Conservation (phyloP, 345 rosid species). For the Rhizophora mangle region DNA sequence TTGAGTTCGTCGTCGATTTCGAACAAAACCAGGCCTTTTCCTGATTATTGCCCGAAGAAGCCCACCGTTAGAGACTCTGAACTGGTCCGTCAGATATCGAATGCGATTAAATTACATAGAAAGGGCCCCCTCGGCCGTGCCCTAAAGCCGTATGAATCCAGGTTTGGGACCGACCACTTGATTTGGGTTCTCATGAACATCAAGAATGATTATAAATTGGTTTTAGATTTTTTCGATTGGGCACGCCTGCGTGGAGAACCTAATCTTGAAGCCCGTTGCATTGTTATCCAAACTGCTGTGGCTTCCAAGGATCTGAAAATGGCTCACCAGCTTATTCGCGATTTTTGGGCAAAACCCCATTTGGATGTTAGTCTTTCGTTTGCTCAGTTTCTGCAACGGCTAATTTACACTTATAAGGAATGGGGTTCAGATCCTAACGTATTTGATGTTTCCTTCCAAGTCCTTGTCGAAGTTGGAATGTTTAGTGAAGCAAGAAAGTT, state of each 20-base stretch:
- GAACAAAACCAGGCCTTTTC: conserved; percentile 64
- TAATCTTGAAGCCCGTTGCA: conserved; percentile 68
- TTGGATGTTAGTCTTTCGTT: conserved; percentile 47
- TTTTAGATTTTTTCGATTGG: conserved; percentile 85
- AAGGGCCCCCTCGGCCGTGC: conserved; percentile 53
- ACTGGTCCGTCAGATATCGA: conserved; percentile 64
- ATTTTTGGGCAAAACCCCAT: conserved; percentile 63
- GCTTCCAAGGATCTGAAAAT: conserved; percentile 59
- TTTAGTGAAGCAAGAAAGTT: conserved; percentile 63
- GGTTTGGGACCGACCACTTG: conserved; percentile 68
- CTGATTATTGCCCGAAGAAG: conserved; percentile 79
- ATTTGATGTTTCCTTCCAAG: conserved; percentile 78
- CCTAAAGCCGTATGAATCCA: conserved; percentile 70
- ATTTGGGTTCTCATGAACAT: conserved; percentile 92
- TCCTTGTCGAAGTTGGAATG: conserved; percentile 63
- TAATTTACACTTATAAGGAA: conserved; percentile 79
- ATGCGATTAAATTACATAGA: conserved; percentile 59
- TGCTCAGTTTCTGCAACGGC: conserved; percentile 47
- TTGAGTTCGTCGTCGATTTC: conserved; percentile 27
- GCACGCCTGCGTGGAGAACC: conserved; percentile 63
- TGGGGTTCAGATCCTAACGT: conserved; percentile 90
- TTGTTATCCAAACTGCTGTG: conserved; percentile 70
- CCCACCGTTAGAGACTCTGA: conserved; percentile 71
- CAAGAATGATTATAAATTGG: conserved; percentile 59
- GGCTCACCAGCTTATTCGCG: conserved; percentile 50